These are phyloP conservation scores for Aspergillus bombycis DNA, from an alignment of 2,329 filamentous ascomycete genomes.

Conservation along the genomic window DNA sequence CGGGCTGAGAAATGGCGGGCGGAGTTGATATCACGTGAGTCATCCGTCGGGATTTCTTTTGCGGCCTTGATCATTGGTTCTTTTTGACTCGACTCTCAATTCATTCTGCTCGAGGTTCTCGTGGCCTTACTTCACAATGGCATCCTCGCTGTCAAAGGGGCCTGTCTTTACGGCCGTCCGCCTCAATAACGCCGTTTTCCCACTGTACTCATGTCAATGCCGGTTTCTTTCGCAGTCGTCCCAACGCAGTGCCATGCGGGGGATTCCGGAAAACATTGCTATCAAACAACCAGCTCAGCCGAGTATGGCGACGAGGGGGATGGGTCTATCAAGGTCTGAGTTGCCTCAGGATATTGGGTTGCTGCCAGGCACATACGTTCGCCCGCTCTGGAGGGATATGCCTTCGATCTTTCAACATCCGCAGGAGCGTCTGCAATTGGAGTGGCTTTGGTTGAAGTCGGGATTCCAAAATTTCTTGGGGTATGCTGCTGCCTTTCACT, in stretches of 20 bases:
- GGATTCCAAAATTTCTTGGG: constrained; percentile 37
- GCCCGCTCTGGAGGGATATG: constrained; percentile 43
- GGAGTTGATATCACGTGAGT: constrained; percentile 15
- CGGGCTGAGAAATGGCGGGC: neutral
- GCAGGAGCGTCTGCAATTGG: constrained; percentile 38
- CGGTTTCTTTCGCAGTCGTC: constrained; percentile 40
- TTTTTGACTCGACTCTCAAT: neutral
- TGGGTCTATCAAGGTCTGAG: constrained; percentile 34
- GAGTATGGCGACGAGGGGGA: constrained; percentile 41
- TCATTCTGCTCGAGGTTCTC: neutral
- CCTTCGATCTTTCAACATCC: constrained; percentile 45
- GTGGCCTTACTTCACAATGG: constrained; percentile 29
- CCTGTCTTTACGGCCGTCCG: constrained; percentile 24
- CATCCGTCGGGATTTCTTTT: constrained; percentile 11
- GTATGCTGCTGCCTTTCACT: constrained; percentile 25
- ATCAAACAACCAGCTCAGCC: constrained; percentile 39
- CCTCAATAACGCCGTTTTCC: constrained; percentile 20
- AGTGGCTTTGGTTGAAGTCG: constrained; percentile 44
- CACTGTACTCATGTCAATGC: constrained; percentile 28
- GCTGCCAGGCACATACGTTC: constrained; percentile 47
- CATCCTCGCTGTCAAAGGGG: constrained; percentile 32
- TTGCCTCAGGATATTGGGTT: constrained; percentile 51
- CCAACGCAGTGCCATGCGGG: constrained; percentile 23
- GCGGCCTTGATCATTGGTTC: neutral
- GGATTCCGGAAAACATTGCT: constrained; percentile 25